A percentile compares a stretch with the other conserved stretches of the same genome.
Conservation (phyloP, 176 grass and related monocot genomes). For the Oryza glaberrima region DNA sequence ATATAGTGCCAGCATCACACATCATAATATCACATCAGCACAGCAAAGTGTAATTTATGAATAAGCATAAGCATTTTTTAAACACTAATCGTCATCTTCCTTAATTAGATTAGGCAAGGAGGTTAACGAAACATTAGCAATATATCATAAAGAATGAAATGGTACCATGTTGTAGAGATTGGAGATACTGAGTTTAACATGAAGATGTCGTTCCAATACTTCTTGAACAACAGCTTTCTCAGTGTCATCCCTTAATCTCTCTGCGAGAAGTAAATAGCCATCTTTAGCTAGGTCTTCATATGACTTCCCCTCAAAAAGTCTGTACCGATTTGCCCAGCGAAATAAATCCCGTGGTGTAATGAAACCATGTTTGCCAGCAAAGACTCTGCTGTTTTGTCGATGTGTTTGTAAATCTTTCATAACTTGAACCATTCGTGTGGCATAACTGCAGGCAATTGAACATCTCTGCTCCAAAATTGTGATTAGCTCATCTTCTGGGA, state of each 20-base stretch:
- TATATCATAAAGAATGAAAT: constrained; percentile 20
- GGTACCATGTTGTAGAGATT: constrained; percentile 75
- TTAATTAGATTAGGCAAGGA: background rate
- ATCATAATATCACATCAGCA: constrained; percentile 1
- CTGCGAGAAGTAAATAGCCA: constrained; percentile 94
- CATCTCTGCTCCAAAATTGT: constrained; percentile 72
- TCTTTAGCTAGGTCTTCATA: constrained; percentile 90
- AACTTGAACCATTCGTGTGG: constrained; percentile 82
- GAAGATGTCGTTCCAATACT: constrained; percentile 64
- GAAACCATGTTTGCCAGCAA: constrained; percentile 98
- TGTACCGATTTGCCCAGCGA: constrained; percentile 87
- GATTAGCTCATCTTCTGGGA: constrained; percentile 79
- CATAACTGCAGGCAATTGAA: constrained; percentile 71
- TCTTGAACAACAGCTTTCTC: constrained; percentile 81
- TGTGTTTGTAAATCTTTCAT: constrained; percentile 89
- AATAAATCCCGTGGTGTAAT: constrained; percentile 95
- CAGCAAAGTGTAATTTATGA: constrained; percentile 20
- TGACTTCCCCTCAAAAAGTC: constrained; percentile 70
- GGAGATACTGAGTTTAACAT: constrained; percentile 61
- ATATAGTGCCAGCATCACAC: background rate
- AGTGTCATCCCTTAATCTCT: constrained; percentile 88
- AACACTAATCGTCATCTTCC: background rate
- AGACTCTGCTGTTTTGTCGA: constrained; percentile 89
- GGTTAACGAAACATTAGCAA: background rate
- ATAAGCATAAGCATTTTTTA: background rate